phyloP scores from a whole-genome alignment of 2,329 filamentous ascomycete genomes.

The Trichoderma afroharzianum region DNA sequence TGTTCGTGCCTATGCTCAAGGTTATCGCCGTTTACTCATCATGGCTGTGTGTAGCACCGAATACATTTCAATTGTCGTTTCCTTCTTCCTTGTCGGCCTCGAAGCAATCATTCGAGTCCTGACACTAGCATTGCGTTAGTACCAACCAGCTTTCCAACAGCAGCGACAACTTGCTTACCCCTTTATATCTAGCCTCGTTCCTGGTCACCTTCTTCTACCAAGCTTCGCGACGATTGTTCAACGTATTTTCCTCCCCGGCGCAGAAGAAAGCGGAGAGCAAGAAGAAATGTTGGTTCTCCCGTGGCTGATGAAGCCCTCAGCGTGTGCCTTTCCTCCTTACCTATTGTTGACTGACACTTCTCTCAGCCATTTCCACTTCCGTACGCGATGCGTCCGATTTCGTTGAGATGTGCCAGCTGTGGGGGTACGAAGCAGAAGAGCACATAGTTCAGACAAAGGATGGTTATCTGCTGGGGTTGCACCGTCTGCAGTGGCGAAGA shows the following conservation, averaged over 20 bases:
- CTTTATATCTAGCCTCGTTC: constrained; percentile 57
- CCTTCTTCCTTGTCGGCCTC: constrained; percentile 75
- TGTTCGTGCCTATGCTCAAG: not conserved
- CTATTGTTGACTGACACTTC: constrained; percentile 15
- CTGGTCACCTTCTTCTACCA: constrained; percentile 80
- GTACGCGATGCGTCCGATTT: constrained; percentile 89
- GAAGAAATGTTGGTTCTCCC: constrained; percentile 54
- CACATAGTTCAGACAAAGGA: constrained; percentile 93
- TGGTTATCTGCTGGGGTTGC: constrained; percentile 86
- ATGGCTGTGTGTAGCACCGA: constrained; percentile 57
- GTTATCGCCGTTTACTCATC: constrained; percentile 7
- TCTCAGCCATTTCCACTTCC: constrained; percentile 62
- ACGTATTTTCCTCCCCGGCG: constrained; percentile 67
- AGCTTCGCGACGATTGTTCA: constrained; percentile 78
- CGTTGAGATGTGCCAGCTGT: constrained; percentile 85
- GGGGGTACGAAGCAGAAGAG: constrained; percentile 91
- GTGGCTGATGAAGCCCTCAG: not conserved
- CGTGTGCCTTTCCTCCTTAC: constrained; percentile 20
- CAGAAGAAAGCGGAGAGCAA: constrained; percentile 64
- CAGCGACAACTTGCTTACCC: constrained; percentile 23
- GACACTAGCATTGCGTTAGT: constrained; percentile 80
- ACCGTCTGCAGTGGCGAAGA: constrained; percentile 77
- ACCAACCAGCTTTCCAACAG: constrained; percentile 6
- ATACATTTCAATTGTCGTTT: constrained; percentile 81
- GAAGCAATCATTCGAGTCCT: constrained; percentile 81